These are phyloP conservation scores for Pseudomicrostroma phylloplanum DNA, from an alignment of 1,284 basidiomycete genomes.

Conservation along the genomic window DNA sequence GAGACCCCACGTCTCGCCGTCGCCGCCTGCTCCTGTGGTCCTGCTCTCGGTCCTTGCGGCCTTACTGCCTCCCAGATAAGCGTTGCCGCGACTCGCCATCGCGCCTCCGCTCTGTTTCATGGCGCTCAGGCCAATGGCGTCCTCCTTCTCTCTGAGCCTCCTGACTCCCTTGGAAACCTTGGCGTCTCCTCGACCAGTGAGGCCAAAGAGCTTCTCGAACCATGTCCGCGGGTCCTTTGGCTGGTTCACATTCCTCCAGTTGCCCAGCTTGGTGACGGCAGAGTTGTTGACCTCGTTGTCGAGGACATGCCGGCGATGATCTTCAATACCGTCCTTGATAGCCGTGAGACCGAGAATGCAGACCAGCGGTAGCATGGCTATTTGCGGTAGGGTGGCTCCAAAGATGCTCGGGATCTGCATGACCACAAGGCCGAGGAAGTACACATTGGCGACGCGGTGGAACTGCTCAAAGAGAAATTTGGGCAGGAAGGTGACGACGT, in stretches of 20 bases:
- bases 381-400: conserved; percentile 74
- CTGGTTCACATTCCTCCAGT: conserved; percentile 85
- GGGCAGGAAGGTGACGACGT: conserved; percentile 79
- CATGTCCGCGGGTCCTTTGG: conserved; percentile 69
- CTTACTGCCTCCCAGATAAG: background rate
- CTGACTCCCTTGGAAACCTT: conserved; percentile 74
- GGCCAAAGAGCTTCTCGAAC: conserved; percentile 69
- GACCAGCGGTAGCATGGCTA: conserved; percentile 77
- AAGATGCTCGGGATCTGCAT: conserved; percentile 66
- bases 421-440: conserved; percentile 77
- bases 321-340: conserved; percentile 90
- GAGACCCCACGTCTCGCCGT: conserved; percentile 13
- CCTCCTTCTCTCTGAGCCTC: conserved; percentile 77
- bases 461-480: conserved; percentile 48
- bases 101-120: background rate
- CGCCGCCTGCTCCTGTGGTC: conserved; percentile 11
- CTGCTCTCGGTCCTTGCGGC: conserved; percentile 26
- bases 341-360: conserved; percentile 84
- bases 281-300: conserved; percentile 90
- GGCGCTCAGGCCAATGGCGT: conserved; percentile 50
- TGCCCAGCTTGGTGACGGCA: conserved; percentile 73
- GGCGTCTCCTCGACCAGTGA: conserved; percentile 44
- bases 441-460: conserved; percentile 77
- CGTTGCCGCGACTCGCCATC: background rate
- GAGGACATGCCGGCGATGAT: conserved; percentile 75